Percentiles rank a stretch among this genome's conserved stretches.
Conservation (phyloP, 179 eudicot species). For the Patellifolia procumbens region DNA sequence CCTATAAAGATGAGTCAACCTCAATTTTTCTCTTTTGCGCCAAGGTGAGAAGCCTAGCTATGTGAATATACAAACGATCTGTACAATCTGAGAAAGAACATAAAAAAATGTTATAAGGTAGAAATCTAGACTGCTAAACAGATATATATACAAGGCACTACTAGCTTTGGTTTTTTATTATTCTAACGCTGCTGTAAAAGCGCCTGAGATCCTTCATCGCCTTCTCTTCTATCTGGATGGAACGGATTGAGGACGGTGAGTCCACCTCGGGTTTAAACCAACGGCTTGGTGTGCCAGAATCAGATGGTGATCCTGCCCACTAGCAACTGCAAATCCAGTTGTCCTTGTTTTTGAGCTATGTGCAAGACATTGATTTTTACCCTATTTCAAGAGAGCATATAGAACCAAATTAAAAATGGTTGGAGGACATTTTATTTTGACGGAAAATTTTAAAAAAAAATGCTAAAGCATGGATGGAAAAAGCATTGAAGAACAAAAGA, state of each 20-base stretch:
- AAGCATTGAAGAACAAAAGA: too few species aligned
- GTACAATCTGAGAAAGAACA: conserved; percentile 22
- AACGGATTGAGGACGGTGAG: conserved; percentile 75
- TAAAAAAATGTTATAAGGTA: not conserved
- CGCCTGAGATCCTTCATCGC: conserved; percentile 94
- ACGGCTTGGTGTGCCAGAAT: conserved; percentile 54
- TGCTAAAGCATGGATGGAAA: too few species aligned
- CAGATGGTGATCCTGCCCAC: conserved; percentile 81
- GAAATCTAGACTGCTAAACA: conserved; percentile 18
- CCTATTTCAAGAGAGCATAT: conserved; percentile 35
- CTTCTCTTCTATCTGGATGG: conserved; percentile 92
- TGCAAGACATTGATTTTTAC: conserved; percentile 46
- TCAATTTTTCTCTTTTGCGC: not conserved
- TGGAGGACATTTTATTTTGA: too few species aligned
- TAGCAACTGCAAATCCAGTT: conserved; percentile 68
- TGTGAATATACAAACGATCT: conserved; percentile 29
- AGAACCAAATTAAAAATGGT: not conserved
- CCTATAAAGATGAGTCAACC: conserved; percentile 15
- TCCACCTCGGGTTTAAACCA: conserved; percentile 94
- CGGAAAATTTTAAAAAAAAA: too few species aligned
- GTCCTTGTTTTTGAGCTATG: conserved; percentile 83
- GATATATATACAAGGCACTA: not conserved
- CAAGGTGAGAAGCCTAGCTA: conserved; percentile 23
- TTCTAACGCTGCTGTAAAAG: conserved; percentile 82
- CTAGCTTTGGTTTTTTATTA: conserved; percentile 52